A percentile compares a stretch with the other conserved stretches of the same genome.
Conservation (phyloP, 1,284 basidiomycete species). For the Papiliotrema laurentii region DNA sequence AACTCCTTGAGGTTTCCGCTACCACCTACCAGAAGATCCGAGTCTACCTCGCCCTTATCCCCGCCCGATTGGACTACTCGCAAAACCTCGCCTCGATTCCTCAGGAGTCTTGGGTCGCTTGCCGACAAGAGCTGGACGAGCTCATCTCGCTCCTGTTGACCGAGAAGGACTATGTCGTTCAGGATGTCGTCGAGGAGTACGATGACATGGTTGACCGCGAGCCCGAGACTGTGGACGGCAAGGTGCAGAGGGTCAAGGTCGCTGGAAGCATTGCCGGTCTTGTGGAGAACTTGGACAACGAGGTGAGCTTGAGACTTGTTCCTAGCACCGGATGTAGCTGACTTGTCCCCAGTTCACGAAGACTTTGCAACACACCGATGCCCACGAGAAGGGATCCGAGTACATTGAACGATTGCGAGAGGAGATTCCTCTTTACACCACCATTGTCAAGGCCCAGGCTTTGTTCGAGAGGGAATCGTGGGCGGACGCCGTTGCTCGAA, state of each 20-base stretch:
- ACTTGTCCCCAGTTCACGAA: conserved; percentile 67
- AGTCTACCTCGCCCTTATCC: conserved; percentile 87
- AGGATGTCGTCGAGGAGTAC: conserved; percentile 83
- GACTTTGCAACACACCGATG: conserved; percentile 96
- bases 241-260: conserved; percentile 52
- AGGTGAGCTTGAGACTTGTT: conserved; percentile 48
- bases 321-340: too few species aligned
- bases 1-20: conserved; percentile 78
- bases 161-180: conserved; percentile 69
- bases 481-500: conserved; percentile 74
- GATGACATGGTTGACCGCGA: conserved; percentile 84
- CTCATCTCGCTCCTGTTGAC: conserved; percentile 70
- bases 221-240: conserved; percentile 54
- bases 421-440: conserved; percentile 89
- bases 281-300: conserved; percentile 94
- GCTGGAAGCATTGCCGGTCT: conserved; percentile 91
- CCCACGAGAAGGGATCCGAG: conserved; percentile 80
- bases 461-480: conserved; percentile 80
- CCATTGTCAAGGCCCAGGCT: conserved; percentile 85
- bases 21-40: conserved; percentile 89
- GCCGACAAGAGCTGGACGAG: conserved; percentile 82
- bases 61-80: conserved; percentile 89
- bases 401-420: conserved; percentile 95
- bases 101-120: conserved; percentile 81
- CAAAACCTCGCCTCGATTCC: conserved; percentile 70